These are phyloP conservation scores for Glebionis coronaria DNA, from an alignment of 129 eudicot species.

Conservation along the genomic window DNA sequence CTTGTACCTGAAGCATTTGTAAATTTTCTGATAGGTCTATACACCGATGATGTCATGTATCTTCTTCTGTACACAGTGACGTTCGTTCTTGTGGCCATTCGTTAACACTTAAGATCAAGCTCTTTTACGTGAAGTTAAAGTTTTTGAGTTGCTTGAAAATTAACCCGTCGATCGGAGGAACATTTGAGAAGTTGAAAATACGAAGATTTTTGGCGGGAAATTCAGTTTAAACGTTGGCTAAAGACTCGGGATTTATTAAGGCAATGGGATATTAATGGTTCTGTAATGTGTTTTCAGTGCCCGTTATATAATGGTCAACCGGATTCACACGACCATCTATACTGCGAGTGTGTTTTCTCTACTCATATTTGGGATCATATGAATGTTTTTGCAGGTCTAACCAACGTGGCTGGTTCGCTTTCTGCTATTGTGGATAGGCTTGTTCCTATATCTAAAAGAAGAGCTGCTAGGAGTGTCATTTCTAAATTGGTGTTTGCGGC, in stretches of 20 bases:
- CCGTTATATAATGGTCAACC: too few species aligned
- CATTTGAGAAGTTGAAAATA: neutral
- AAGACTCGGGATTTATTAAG: too few species aligned
- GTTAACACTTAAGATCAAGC: slow-evolving; percentile 14
- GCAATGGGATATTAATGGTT: neutral
- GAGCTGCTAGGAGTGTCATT: too few species aligned
- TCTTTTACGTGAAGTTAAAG: slow-evolving; percentile 21
- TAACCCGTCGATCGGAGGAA: slow-evolving; percentile 13
- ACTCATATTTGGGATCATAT: too few species aligned
- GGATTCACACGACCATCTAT: too few species aligned
- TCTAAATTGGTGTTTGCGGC: too few species aligned
- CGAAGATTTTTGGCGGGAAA: slow-evolving; percentile 22
- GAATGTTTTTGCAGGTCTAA: too few species aligned
- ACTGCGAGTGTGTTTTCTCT: too few species aligned
- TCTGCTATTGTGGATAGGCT: too few species aligned
- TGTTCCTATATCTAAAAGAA: too few species aligned
- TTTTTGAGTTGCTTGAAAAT: slow-evolving; percentile 17
- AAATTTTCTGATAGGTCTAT: slow-evolving; percentile 23
- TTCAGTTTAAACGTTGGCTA: slow-evolving; percentile 18
- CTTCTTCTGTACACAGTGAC: slow-evolving; percentile 25
- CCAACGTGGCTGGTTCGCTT: too few species aligned
- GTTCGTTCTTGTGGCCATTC: slow-evolving; percentile 23
- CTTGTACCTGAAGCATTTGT: neutral
- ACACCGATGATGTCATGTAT: slow-evolving; percentile 26
- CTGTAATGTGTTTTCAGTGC: too few species aligned